Evolutionary conservation across 805 yeast genomes (phyloP), one percentile per base, ranked within the genome.

Genomic region (Saccharomycopsis fodiens): DNA sequence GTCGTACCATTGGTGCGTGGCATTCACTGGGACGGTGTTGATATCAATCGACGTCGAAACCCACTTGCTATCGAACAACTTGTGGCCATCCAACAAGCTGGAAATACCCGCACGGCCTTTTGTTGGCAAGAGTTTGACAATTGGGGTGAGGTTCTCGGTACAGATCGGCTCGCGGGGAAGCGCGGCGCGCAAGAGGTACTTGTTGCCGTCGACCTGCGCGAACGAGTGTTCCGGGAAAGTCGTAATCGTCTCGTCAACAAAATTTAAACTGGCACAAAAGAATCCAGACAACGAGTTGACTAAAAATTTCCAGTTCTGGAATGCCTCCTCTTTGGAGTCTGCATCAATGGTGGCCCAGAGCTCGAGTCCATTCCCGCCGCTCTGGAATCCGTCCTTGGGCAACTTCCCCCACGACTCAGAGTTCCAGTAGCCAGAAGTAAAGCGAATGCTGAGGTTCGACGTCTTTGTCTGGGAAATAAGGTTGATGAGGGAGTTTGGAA

Each of bases 321-420:
- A 70, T 1, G 91, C 93, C 3, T 67, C 74, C 1, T 65, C 68
- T 39, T 74, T 65, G 20, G 68, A 55, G 1, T 59, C 63, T 0
- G 91, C 89, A 56, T 82, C 91, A 22, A 93, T 73, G 34, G 78
- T 70, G 0, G 97, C 89, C 88, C 95, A 88, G 7, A 93, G 57
- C 62, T 93, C 98, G 13, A 91, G 95, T 39, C 98, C 98, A 2
- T 91, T 83, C 2, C 97, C 97, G 25, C 98, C 98, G 43, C 88
- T 72, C 46, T 65, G 65, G 10, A 62, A 57, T 1, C 98, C 98
- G 52, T 77, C 65, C 39, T 66, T 64, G 0, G 97, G 96, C 35
- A 86, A 68, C 39, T 69, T 65, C 0, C 97, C 97, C 94, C 96
- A 93, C 5, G 72, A 67, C 48, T 82, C 85, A 1, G 89, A 67